Conservation (phyloP, 2,329 filamentous ascomycete species). For the Scolecobasidium constrictum region DNA sequence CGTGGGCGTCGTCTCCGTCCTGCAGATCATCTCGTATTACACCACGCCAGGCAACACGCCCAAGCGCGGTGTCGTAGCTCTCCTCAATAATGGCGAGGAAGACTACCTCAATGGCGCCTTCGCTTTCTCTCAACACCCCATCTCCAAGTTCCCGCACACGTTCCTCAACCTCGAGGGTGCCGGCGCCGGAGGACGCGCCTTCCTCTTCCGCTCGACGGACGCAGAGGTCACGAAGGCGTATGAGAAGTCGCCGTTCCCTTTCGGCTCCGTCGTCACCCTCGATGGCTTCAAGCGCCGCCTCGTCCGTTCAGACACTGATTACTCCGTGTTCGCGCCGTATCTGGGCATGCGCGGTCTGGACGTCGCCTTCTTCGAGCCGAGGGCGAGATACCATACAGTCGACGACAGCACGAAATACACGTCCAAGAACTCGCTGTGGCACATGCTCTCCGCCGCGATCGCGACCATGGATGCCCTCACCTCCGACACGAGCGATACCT, state of each 20-base stretch:
- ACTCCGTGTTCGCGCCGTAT: constrained; percentile 65
- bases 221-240: constrained; percentile 77
- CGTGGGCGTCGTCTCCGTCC: constrained; percentile 72
- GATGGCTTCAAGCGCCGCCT: constrained; percentile 75
- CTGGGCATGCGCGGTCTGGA: constrained; percentile 82
- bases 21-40: constrained; percentile 83
- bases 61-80: constrained; percentile 66
- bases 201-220: constrained; percentile 80
- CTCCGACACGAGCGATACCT: constrained; percentile 54
- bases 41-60: constrained; percentile 61
- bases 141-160: constrained; percentile 69
- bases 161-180: constrained; percentile 95
- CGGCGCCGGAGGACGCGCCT: constrained; percentile 79
- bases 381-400: constrained; percentile 80
- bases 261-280: constrained; percentile 68
- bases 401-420: constrained; percentile 79
- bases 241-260: constrained; percentile 59
- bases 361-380: constrained; percentile 79
- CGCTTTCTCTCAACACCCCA: constrained; percentile 72
- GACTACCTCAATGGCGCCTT: constrained; percentile 81
- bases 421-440: constrained; percentile 64
- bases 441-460: constrained; percentile 83
- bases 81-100: constrained; percentile 95
- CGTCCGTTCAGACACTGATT: constrained; percentile 82
- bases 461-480: constrained; percentile 64